A percentile compares a stretch with the other conserved stretches of the same genome.
Evolutionary conservation across 371 early-diverging fungal species (phyloP).

Genomic region (Apophysomyces elegans): DNA sequence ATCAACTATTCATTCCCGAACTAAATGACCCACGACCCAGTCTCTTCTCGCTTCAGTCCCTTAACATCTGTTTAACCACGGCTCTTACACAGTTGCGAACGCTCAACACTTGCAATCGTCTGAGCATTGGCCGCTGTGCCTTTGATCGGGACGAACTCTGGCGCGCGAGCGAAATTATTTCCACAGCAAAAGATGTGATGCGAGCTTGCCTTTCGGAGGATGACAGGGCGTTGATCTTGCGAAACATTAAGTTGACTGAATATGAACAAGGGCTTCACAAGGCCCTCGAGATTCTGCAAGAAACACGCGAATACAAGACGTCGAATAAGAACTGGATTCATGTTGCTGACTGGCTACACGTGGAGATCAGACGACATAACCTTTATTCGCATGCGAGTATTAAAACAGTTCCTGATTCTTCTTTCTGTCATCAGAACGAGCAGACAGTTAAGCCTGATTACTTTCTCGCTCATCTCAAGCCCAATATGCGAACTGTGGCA

Average conservation of each 20-base stretch:
- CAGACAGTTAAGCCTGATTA: slow-evolving; percentile 17
- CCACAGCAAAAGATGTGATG: slow-evolving; percentile 42
- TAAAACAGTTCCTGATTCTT: slow-evolving; percentile 1
- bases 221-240: slow-evolving; percentile 30
- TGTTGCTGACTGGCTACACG: slow-evolving; percentile 46
- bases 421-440: slow-evolving; percentile 7
- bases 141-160: slow-evolving; percentile 54
- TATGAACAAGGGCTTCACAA: slow-evolving; percentile 37
- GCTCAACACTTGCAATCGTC: slow-evolving; percentile 33
- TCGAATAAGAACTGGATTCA: slow-evolving; percentile 40
- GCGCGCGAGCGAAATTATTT: slow-evolving; percentile 45
- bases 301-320: slow-evolving; percentile 36
- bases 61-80: slow-evolving; percentile 44
- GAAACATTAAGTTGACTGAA: slow-evolving; percentile 26
- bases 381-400: slow-evolving; percentile 14
- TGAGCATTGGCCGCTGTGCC: slow-evolving; percentile 38
- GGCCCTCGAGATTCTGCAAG: slow-evolving; percentile 31
- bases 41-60: slow-evolving; percentile 37
- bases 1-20: slow-evolving; percentile 51
- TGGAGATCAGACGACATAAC: slow-evolving; percentile 45
- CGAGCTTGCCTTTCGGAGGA: slow-evolving; percentile 32
- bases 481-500: slow-evolving; percentile 1
- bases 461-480: slow-evolving; percentile 24
- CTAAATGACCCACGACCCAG: slow-evolving; percentile 38
- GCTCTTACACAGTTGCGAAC: slow-evolving; percentile 39